Evolutionary conservation across 1,284 basidiomycete genomes (phyloP), one percentile per base, ranked within the genome.

Genomic region (Gomphus bonarii): DNA sequence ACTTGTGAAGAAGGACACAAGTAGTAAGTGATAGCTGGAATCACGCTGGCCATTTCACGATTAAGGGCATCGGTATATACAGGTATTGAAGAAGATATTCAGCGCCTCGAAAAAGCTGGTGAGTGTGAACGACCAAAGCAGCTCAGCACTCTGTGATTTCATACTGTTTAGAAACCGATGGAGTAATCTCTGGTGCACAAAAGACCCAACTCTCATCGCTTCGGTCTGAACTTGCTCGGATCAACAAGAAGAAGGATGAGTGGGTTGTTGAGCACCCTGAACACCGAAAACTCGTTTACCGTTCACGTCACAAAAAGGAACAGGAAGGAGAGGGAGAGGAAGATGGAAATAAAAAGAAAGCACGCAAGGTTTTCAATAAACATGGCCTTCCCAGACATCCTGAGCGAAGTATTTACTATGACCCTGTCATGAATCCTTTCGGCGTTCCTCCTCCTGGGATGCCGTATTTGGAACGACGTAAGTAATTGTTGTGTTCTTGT

Each of bases 391-490:
- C 91, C 61, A 75, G 85, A 57, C 88, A 91, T 70, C 91, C 91
- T 12, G 91, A 91, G 65, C 77, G 91, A 63, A 95, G 91, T 70
- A 76, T 94, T 44, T 97, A 97, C 69, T 97, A 93, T 70, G 91
- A 98, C 64, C 80, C 89, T 36, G 79, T 92, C 53, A 87, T 95
- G 80, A 98, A 98, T 68, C 92, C 93, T 7, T 95, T 80, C 67
- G 95, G 95, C 28, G 91, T 93, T n/a, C 84, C 95, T 20, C 95
- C 95, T 20, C 95, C 95, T 9, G 95, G 95, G 8, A 91, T 97
- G 93, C 92, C 91, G 9, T 97, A 97, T 69, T 72, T 81, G 51
- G 92, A 97, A 67, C 76, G 86, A 72, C 78, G 89, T 92, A 64
- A 71, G 86, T 75, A 33, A 49, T 38, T 28, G 30, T 43, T 49